Base-by-base conservation (phyloP, 352 stramenopile species). In the Globisporangium paddicum region DNA sequence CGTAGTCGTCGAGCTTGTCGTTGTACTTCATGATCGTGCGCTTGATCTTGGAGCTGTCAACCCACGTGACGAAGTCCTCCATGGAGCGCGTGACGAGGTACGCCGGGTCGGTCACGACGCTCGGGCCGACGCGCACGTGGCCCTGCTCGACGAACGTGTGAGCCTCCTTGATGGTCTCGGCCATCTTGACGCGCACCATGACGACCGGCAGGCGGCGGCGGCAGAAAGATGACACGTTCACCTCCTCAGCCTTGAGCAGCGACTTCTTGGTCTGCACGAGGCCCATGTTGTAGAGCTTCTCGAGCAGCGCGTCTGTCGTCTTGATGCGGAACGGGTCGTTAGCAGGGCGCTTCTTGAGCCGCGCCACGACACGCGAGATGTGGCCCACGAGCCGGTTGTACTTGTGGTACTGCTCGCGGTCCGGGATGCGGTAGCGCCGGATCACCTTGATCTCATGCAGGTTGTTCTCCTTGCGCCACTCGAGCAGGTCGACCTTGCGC, bases 31-130 rank as follows among this genome's bases (percentile, higher is more conserved):
- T 93, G 69, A 98, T 97, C 58, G 89, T 96, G 75, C 91, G 80
- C 81, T 98, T 98, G 82, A 98, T 98, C 90, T 98, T 98, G 58
- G 93, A 98, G 67, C 83, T 95, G 68, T 98, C 93, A 45, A 98
- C 96, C 98, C 98, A 99, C 41, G 97, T 99, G 44, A 99, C 93
- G 77, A 99, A 99, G 83, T 99, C 98, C 80, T 99, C 98, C 90
- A 99, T 98, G 25, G 81, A 77, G 47, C 97, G 90, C 13, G 96
- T 98, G 14, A 99, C 97, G 18, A 99, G 77, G 69, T 98, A 99
- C 13, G 96, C 90, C 10, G 97, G 89, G 79, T 99, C 96, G 0
- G 90, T 98, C 11, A 99, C 87, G 3, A 98, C 92, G 19, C 67
- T 89, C 10, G 83, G 86, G 0, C 86, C 86, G 5, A 96, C 97